Percentiles rank a stretch among this genome's conserved stretches.
Conservation (phyloP, 2,329 filamentous ascomycete species). For the Botrytis fragariae region DNA sequence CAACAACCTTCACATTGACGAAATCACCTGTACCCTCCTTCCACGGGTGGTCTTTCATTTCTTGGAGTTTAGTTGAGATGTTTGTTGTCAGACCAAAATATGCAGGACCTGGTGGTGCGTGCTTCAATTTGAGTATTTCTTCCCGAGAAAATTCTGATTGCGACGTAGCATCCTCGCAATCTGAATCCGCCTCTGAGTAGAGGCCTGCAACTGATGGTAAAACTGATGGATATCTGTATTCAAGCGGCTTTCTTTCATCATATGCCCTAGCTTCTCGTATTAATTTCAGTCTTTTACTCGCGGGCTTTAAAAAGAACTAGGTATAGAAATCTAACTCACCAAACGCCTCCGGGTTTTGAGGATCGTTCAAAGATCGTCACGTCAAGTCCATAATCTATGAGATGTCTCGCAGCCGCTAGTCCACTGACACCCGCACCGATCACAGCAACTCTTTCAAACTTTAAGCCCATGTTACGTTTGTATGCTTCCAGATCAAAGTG, state of each 20-base stretch:
- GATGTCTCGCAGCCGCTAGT: constrained; percentile 47
- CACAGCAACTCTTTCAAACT: constrained; percentile 41
- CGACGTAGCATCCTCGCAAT: background rate
- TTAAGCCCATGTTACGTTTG: constrained; percentile 1
- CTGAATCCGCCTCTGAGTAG: constrained; percentile 17
- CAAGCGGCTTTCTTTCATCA: constrained; percentile 29
- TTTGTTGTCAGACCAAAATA: constrained; percentile 34
- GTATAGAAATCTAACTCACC: constrained; percentile 37
- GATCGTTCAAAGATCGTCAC: constrained; percentile 55
- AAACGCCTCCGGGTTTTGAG: constrained; percentile 52
- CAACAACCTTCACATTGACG: constrained; percentile 30
- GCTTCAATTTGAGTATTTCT: constrained; percentile 23
- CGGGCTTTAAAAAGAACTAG: background rate
- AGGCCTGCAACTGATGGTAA: constrained; percentile 28
- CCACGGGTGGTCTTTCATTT: constrained; percentile 32
- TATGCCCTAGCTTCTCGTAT: constrained; percentile 28
- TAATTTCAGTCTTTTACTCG: background rate
- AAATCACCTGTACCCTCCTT: constrained; percentile 30
- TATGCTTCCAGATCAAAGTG: constrained; percentile 9
- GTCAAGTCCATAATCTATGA: constrained; percentile 46
- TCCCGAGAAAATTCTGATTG: background rate
- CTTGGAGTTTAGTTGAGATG: constrained; percentile 31
- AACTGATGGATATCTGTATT: constrained; percentile 30
- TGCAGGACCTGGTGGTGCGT: constrained; percentile 34
- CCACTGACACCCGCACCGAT: constrained; percentile 54